phyloP scores from a whole-genome alignment of 805 yeast genomes.

The Yamadazyma laniorum region DNA sequence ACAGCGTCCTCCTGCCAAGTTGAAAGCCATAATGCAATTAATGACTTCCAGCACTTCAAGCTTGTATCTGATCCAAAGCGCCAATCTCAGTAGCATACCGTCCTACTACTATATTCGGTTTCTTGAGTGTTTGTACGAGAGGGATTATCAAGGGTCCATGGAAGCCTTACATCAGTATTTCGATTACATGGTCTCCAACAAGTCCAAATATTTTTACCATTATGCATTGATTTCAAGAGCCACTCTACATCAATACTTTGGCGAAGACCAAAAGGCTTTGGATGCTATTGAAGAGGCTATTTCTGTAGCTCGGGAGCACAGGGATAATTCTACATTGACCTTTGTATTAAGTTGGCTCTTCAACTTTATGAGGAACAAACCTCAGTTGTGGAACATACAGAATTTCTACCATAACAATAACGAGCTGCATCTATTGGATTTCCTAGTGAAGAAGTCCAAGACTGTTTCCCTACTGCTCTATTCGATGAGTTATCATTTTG shows the following conservation, averaged over 20 bases:
- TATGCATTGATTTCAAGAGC: constrained; percentile 75
- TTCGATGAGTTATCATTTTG: constrained; percentile 66
- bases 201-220: constrained; percentile 65
- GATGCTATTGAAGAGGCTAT: constrained; percentile 85
- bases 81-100: constrained; percentile 28
- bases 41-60: constrained; percentile 49
- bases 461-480: constrained; percentile 47
- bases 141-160: constrained; percentile 61
- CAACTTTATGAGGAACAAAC: constrained; percentile 66
- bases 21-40: constrained; percentile 40
- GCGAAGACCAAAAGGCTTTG: constrained; percentile 65
- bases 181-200: constrained; percentile 72
- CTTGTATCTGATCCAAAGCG: constrained; percentile 30
- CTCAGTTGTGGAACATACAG: constrained; percentile 48
- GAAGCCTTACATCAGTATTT: constrained; percentile 56
- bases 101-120: constrained; percentile 57
- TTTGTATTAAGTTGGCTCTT: constrained; percentile 73
- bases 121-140: constrained; percentile 53
- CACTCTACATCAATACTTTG: constrained; percentile 65
- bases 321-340: constrained; percentile 70
- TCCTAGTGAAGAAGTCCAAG: constrained; percentile 54
- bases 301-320: constrained; percentile 80
- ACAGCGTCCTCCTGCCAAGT: constrained; percentile 44
- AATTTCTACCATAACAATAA: constrained; percentile 47
- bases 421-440: constrained; percentile 65